These are phyloP conservation scores for Diaporthe velutina DNA, from an alignment of 2,329 filamentous ascomycete genomes.

Conservation along the genomic window DNA sequence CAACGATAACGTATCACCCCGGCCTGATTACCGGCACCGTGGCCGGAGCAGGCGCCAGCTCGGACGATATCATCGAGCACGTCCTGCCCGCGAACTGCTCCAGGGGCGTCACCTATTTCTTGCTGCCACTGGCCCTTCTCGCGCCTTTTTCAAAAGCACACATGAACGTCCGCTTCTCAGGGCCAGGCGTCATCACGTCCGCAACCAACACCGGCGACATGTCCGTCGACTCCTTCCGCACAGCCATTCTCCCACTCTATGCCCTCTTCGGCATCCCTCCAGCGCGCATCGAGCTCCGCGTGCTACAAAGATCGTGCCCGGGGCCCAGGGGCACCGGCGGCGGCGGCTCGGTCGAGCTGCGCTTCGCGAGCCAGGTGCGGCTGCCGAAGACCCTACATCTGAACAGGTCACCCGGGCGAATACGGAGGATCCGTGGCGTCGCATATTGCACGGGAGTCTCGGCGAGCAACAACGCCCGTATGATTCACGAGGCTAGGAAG, in stretches of 20 bases:
- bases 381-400: constrained; percentile 95
- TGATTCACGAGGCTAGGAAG: constrained; percentile 92
- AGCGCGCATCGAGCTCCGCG: constrained; percentile 85
- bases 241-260: constrained; percentile 90
- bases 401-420: constrained; percentile 81
- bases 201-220: constrained; percentile 86
- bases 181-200: constrained; percentile 92
- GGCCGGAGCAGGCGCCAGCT: constrained; percentile 77
- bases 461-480: constrained; percentile 91
- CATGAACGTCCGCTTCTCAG: constrained; percentile 90
- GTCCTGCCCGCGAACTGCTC: constrained; percentile 81
- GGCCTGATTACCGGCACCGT: constrained; percentile 91
- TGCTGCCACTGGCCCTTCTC: constrained; percentile 88
- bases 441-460: constrained; percentile 94
- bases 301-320: constrained; percentile 84
- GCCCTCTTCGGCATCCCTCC: constrained; percentile 87
- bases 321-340: constrained; percentile 82
- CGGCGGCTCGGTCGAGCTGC: constrained; percentile 91
- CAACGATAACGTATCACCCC: constrained; percentile 90
- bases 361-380: constrained; percentile 93
- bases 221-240: constrained; percentile 92
- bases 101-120: constrained; percentile 90
- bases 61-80: constrained; percentile 84
- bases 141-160: constrained; percentile 94
- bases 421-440: constrained; percentile 91